These are phyloP conservation scores for Candida qinlingensis DNA, from an alignment of 805 yeast species.

Conservation along the genomic window DNA sequence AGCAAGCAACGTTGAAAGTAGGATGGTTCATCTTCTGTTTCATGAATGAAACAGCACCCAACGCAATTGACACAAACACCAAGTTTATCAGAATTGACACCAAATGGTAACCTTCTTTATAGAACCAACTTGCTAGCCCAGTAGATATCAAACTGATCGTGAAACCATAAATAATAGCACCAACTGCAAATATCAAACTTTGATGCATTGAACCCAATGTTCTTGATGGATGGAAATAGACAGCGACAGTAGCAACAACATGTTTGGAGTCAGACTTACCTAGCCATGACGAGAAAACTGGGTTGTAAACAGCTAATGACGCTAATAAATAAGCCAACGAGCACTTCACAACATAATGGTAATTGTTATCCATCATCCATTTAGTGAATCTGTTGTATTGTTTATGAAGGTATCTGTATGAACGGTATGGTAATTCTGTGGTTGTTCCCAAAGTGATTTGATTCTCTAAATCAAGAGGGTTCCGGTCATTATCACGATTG, in stretches of 20 bases:
- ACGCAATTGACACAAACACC: slow-evolving; percentile 44
- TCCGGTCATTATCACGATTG: slow-evolving; percentile 12
- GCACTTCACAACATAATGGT: slow-evolving; percentile 48
- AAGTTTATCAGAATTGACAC: slow-evolving; percentile 51
- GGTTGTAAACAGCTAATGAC: slow-evolving; percentile 63
- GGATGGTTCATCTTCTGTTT: slow-evolving; percentile 63
- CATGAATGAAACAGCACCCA: slow-evolving; percentile 64
- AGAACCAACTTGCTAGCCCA: slow-evolving; percentile 41
- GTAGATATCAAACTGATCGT: slow-evolving; percentile 48
- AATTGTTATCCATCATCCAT: slow-evolving; percentile 9
- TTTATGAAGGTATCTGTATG: background rate
- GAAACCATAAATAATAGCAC: slow-evolving; percentile 50
- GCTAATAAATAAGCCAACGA: slow-evolving; percentile 71
- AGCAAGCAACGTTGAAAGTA: slow-evolving; percentile 77
- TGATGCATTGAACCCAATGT: slow-evolving; percentile 79
- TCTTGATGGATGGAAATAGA: slow-evolving; percentile 79
- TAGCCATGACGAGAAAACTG: slow-evolving; percentile 41
- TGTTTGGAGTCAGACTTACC: slow-evolving; percentile 75
- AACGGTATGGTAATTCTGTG: background rate
- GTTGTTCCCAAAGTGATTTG: slow-evolving; percentile 2
- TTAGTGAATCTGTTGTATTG: background rate
- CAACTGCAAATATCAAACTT: slow-evolving; percentile 54
- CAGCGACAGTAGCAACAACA: slow-evolving; percentile 75
- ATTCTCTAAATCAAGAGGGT: slow-evolving; percentile 11
- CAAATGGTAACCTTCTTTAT: slow-evolving; percentile 39